phyloP scores from a whole-genome alignment of 176 grass and related monocot species.

The Phyllostachys edulis region DNA sequence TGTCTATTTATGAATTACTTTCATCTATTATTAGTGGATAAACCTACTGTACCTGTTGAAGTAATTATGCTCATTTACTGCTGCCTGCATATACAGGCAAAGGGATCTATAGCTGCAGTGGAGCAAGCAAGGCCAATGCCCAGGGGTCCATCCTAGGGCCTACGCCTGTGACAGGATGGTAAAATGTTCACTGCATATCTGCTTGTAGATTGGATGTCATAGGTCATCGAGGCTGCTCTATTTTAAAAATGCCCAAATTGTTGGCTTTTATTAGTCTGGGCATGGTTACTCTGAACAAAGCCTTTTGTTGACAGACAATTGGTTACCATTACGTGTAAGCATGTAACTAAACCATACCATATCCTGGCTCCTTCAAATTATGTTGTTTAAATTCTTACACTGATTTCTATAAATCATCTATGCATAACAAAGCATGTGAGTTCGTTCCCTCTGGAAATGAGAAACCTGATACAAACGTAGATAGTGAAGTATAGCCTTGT shows the following conservation, averaged over 20 bases:
- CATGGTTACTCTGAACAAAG: not conserved
- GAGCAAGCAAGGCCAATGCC: no score
- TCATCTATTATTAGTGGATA: no score
- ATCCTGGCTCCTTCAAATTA: not conserved
- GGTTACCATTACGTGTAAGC: slow-evolving; percentile 1
- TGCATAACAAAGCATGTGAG: not conserved
- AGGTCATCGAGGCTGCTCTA: not conserved
- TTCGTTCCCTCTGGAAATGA: not conserved
- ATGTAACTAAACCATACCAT: not conserved
- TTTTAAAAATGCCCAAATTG: not conserved
- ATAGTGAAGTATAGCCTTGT: not conserved
- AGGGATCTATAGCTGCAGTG: no score
- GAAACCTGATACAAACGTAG: not conserved
- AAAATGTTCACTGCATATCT: not conserved
- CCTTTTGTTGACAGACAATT: not conserved
- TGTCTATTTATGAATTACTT: no score
- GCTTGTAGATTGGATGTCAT: no score
- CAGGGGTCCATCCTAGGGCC: no score
- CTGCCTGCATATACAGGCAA: no score
- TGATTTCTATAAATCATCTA: slow-evolving; percentile 1
- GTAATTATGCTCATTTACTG: no score
- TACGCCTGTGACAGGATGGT: not conserved
- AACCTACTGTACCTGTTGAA: no score
- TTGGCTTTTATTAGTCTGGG: not conserved
- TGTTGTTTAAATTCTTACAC: not conserved